Conservation (phyloP, 2,329 filamentous ascomycete species). For the Chlorencoelia australis region DNA sequence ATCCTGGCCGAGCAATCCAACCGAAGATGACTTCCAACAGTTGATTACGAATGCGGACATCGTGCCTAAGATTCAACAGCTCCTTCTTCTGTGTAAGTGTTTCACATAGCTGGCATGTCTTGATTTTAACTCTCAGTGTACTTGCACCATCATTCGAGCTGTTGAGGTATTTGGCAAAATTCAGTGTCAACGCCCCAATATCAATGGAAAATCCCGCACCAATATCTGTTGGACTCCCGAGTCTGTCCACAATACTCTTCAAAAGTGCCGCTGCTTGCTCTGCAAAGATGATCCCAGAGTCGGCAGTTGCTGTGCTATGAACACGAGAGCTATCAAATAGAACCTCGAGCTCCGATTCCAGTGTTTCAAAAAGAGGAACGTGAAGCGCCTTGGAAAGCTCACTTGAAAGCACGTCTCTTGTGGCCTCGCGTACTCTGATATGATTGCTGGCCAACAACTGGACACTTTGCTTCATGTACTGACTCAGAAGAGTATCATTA, state of each 20-base stretch:
- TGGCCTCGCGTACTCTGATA: slow-evolving; percentile 55
- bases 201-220: slow-evolving; percentile 53
- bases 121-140: slow-evolving; percentile 55
- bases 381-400: slow-evolving; percentile 54
- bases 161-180: slow-evolving; percentile 58
- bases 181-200: slow-evolving; percentile 52
- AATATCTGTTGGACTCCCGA: slow-evolving; percentile 53
- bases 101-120: slow-evolving; percentile 58
- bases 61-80: slow-evolving; percentile 56
- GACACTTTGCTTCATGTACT: slow-evolving; percentile 53
- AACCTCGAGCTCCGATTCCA: slow-evolving; percentile 54
- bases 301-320: slow-evolving; percentile 40
- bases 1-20: slow-evolving; percentile 55
- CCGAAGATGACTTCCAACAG: slow-evolving; percentile 57
- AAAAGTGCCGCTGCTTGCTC: slow-evolving; percentile 57
- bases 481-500: slow-evolving; percentile 49
- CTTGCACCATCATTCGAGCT: slow-evolving; percentile 44
- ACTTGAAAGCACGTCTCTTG: slow-evolving; percentile 54
- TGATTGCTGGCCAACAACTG: slow-evolving; percentile 56
- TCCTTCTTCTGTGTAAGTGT: slow-evolving; percentile 57
- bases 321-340: slow-evolving; percentile 47
- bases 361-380: slow-evolving; percentile 51
- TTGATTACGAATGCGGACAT: slow-evolving; percentile 59
- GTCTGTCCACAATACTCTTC: slow-evolving; percentile 51
- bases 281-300: slow-evolving; percentile 54